A percentile compares a stretch with the other conserved stretches of the same genome.
Evolutionary conservation across 129 eudicot species (phyloP).

Genomic region (Cynara cardunculus): DNA sequence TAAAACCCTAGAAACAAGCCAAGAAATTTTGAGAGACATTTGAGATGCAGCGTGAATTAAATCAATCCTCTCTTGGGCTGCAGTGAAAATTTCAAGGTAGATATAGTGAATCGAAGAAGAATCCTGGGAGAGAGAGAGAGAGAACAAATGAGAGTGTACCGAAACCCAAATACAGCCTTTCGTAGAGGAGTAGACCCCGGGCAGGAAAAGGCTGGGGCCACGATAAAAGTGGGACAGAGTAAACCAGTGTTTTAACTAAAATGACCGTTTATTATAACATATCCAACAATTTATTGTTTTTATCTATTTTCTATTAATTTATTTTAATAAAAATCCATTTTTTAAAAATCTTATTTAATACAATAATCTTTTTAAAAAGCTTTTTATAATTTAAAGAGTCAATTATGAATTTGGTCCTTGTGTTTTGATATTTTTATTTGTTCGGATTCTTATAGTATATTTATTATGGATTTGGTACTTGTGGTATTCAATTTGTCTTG

Average conservation of each 20-base stretch:
- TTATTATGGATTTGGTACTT: too few relatives aligned
- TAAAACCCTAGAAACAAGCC: constrained; percentile 35
- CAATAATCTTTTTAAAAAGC: too few relatives aligned
- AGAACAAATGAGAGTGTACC: constrained; percentile 4
- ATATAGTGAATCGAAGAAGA: constrained; percentile 7
- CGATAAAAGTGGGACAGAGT: neutral
- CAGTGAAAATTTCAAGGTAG: constrained; percentile 6
- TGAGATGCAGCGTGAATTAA: constrained; percentile 12
- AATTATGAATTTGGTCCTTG: too few relatives aligned
- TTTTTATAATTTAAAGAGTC: too few relatives aligned
- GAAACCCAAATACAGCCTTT: constrained; percentile 13
- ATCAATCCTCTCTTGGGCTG: neutral
- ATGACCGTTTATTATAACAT: too few relatives aligned
- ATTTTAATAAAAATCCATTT: too few relatives aligned
- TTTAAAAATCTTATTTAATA: too few relatives aligned
- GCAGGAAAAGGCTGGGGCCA: constrained; percentile 9
- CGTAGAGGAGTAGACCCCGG: constrained; percentile 16
- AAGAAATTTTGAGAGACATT: constrained; percentile 10
- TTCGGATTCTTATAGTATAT: too few relatives aligned
- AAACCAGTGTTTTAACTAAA: neutral
- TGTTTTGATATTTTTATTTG: too few relatives aligned
- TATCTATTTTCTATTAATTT: too few relatives aligned
- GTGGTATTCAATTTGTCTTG: too few relatives aligned
- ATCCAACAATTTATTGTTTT: too few relatives aligned
- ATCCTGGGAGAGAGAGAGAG: constrained; percentile 16